Conservation (phyloP, 192 early-diverging fungal genomes). For the Gigaspora rosea region DNA sequence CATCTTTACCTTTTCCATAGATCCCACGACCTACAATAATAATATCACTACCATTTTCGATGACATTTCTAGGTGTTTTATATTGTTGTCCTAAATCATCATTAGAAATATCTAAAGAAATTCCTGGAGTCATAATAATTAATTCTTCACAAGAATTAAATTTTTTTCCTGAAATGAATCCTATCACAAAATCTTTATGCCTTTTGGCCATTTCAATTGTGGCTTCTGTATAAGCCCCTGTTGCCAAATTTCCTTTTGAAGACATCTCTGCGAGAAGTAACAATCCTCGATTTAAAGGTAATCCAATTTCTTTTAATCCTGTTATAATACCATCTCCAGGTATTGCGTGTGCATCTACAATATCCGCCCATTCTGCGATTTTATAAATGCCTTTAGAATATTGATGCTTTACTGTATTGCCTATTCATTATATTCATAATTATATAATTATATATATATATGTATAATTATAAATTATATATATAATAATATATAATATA, state of each 20-base stretch:
- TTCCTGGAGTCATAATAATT: constrained; percentile 94
- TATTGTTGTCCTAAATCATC: constrained; percentile 97
- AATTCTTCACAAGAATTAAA: constrained; percentile 74
- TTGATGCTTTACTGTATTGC: constrained; percentile 96
- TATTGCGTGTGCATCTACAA: constrained; percentile 93
- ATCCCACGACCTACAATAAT: constrained; percentile 99
- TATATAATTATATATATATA: neutral
- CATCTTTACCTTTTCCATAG: constrained; percentile 81
- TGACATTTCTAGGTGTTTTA: constrained; percentile 84
- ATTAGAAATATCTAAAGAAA: constrained; percentile 77
- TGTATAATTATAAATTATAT: neutral
- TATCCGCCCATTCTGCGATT: constrained; percentile 94
- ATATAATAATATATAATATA: neutral
- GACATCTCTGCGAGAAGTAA: constrained; percentile 98
- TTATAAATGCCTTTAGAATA: constrained; percentile 88
- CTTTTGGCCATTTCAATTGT: constrained; percentile 84
- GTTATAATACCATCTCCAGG: constrained; percentile 96
- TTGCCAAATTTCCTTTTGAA: constrained; percentile 82
- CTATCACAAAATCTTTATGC: constrained; percentile 90
- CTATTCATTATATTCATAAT: constrained; percentile 33
- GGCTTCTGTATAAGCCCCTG: constrained; percentile 79
- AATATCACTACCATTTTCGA: constrained; percentile 88
- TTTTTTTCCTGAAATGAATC: constrained; percentile 75
- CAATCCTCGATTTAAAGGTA: constrained; percentile 74
- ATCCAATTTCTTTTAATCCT: constrained; percentile 87